These are phyloP conservation scores for Hermanozyma aechmeae DNA, from an alignment of 805 yeast species.

Conservation along the genomic window DNA sequence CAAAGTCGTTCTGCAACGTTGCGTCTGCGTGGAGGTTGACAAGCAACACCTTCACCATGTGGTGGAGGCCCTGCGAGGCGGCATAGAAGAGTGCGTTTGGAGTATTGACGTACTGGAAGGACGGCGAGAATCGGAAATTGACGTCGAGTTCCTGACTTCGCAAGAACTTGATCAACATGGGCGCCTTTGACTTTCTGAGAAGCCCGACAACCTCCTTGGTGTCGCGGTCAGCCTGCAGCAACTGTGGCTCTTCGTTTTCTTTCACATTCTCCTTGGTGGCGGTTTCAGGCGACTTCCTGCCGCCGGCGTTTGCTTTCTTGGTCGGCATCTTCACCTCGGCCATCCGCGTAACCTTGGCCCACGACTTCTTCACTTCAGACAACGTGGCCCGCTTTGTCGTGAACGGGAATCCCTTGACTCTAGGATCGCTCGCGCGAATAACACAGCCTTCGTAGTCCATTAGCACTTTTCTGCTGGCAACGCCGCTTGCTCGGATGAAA, in stretches of 20 bases:
- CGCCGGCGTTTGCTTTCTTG: constrained; percentile 28
- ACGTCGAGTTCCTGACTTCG: constrained; percentile 46
- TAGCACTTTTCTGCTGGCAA: constrained; percentile 52
- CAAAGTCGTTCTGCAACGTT: constrained; percentile 38
- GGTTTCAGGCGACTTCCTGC: constrained; percentile 9
- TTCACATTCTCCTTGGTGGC: constrained; percentile 1
- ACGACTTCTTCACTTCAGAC: constrained; percentile 69
- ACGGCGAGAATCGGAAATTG: constrained; percentile 50
- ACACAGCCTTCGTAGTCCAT: constrained; percentile 59
- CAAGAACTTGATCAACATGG: constrained; percentile 56
- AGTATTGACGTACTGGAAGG: constrained; percentile 35
- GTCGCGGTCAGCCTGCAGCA: constrained; percentile 29
- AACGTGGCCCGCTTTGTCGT: constrained; percentile 84
- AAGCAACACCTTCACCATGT: constrained; percentile 57
- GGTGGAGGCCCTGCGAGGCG: constrained; percentile 53
- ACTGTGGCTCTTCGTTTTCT: constrained; percentile 1
- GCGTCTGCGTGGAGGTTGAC: constrained; percentile 67
- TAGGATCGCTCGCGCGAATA: constrained; percentile 41
- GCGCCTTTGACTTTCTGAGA: constrained; percentile 68
- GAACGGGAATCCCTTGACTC: constrained; percentile 73
- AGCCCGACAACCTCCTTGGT: constrained; percentile 50
- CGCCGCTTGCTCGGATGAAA: constrained; percentile 75
- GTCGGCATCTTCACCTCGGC: constrained; percentile 47
- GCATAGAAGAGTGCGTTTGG: constrained; percentile 82
- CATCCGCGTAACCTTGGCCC: constrained; percentile 68